Evolutionary conservation across 208 protist genomes (phyloP).

Genomic region (Acanthamoeba quina): DNA sequence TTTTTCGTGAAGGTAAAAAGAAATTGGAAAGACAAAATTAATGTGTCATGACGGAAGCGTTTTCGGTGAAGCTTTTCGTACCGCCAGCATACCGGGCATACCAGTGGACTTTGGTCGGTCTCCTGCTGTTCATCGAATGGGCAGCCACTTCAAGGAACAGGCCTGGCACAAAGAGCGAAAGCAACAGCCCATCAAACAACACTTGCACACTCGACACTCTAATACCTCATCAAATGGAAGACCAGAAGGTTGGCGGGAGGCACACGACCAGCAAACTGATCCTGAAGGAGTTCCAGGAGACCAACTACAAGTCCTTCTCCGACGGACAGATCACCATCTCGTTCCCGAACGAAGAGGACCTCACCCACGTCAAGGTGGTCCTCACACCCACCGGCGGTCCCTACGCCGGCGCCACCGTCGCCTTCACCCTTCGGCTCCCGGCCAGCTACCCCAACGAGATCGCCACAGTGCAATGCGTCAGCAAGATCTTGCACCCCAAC

Average conservation of each 20-base stretch:
- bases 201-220: neutral
- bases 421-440: neutral
- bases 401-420: constrained; percentile 1
- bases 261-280: neutral
- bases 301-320: constrained; percentile 39
- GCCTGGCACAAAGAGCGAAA: no score
- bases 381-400: neutral
- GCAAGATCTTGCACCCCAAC: constrained; percentile 34
- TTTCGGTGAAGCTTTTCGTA: neutral
- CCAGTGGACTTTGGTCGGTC: no score
- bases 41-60: neutral
- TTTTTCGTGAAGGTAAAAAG: constrained; percentile 15
- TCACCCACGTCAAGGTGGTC: neutral
- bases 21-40: neutral
- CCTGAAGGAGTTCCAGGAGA: constrained; percentile 20
- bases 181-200: no score
- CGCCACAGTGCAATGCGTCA: neutral
- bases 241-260: neutral
- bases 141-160: no score
- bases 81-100: neutral
- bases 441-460: neutral
- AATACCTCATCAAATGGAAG: neutral
- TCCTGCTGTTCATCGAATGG: no score
- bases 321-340: constrained; percentile 2
- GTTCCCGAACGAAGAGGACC: neutral